Conservation (phyloP, 2,329 filamentous ascomycete genomes). For the Gaeumannomyces tritici region DNA sequence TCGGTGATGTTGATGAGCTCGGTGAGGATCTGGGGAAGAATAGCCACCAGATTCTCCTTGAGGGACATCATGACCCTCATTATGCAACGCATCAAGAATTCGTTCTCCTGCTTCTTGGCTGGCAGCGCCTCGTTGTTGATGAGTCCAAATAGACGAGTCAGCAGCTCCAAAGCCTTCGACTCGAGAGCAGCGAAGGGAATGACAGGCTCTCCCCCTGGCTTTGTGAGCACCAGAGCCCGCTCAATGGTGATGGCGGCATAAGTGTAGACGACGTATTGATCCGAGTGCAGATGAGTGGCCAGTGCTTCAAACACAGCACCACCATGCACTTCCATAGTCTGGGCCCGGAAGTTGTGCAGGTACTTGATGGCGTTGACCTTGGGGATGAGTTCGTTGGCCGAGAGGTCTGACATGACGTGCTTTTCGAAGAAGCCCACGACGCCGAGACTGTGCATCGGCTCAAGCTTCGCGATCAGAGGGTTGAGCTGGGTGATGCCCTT, state of each 20-base stretch:
- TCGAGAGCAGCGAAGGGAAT: slow-evolving; percentile 73
- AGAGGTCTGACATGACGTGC: slow-evolving; percentile 80
- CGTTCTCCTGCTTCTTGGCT: slow-evolving; percentile 95
- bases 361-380: slow-evolving; percentile 99
- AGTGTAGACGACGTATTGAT: slow-evolving; percentile 94
- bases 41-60: slow-evolving; percentile 65
- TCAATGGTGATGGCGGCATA: slow-evolving; percentile 97
- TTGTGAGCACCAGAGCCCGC: slow-evolving; percentile 74
- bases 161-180: slow-evolving; percentile 73
- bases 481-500: slow-evolving; percentile 91
- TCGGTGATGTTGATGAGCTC: slow-evolving; percentile 85
- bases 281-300: slow-evolving; percentile 80
- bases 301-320: slow-evolving; percentile 72
- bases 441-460: slow-evolving; percentile 28
- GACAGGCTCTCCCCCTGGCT: slow-evolving; percentile 65
- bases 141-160: slow-evolving; percentile 83
- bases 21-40: slow-evolving; percentile 68
- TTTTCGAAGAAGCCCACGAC: slow-evolving; percentile 93
- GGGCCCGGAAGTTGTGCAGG: slow-evolving; percentile 91
- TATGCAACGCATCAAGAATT: slow-evolving; percentile 96
- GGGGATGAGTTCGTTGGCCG: slow-evolving; percentile 72
- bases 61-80: slow-evolving; percentile 97
- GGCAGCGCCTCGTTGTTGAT: slow-evolving; percentile 78
- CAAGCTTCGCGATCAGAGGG: slow-evolving; percentile 45
- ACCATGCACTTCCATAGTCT: slow-evolving; percentile 87